Evolutionary conservation across 139 green algal species (phyloP), one percentile per base, ranked within the genome.

Genomic region (Axilococcus clingmanii): DNA sequence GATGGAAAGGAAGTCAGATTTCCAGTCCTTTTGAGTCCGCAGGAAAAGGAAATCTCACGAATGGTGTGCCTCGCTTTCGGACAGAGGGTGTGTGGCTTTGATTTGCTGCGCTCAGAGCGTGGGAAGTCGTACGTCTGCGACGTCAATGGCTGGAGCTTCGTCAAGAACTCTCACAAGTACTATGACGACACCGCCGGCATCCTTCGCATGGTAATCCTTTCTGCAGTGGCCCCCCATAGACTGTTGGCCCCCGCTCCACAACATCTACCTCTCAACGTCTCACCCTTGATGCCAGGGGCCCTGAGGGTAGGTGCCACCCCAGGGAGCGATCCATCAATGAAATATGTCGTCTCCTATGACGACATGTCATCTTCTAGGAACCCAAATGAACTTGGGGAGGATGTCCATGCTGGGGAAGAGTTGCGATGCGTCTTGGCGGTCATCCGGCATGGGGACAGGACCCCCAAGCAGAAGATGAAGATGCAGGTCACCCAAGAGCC

Each of bases 391-490:
- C 54, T 60, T 22, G 66, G 55, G 9, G 66, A 65, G 33, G 36
- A 16, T 4, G 22, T 11, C 4, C 49, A 31, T 12, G 27, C 54
- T 19, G 59, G 57, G 9, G 79, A 91, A 48, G 90, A 97, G 79
- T 74, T 97, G 57, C 74, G 91, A 7, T 94, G 84, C 63, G 86
- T 99, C 28, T 75, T 99, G 43, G 86, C 86, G 1, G 81, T 99
- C 28, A 73, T 96, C 2, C 71, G 92, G 4, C 68, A 80, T 53
- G 75, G 82, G 1, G 92, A 99, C 72, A 79, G 92, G 41, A 99
- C 92, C 5, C 92, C 92, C n/a, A 99, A 99, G 67, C 88, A 97
- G 60, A 98, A 97, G 72, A 82, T 98, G 68, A 96, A 96, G 71
- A 74, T 97, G 66, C 75, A 69, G 28, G 71, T 97, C 15, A 84